Conservation (phyloP, 331 rosid species). For the Malus hybrid region DNA sequence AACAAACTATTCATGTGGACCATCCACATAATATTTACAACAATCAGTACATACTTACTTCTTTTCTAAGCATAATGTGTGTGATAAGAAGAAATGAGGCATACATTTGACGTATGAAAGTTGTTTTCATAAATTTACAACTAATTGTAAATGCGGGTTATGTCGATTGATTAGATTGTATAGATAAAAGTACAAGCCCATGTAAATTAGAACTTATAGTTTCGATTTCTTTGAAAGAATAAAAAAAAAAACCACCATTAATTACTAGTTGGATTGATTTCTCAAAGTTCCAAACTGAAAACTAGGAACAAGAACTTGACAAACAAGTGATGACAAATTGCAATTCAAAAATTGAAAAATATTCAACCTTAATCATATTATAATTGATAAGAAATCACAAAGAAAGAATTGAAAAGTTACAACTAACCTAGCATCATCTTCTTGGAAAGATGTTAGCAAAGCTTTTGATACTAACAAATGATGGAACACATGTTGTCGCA, state of each 20-base stretch:
- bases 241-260: neutral
- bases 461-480: slow-evolving; percentile 11
- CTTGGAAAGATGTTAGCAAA: slow-evolving; percentile 10
- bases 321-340: neutral
- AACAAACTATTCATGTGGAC: no score
- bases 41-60: no score
- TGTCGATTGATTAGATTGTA: no score
- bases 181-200: no score
- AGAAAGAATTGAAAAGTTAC: slow-evolving; percentile 3
- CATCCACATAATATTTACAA: no score
- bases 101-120: no score
- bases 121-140: no score
- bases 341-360: neutral
- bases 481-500: neutral
- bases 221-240: no score
- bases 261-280: neutral
- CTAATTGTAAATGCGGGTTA: no score
- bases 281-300: neutral
- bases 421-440: slow-evolving; percentile 5
- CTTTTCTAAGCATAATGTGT: no score
- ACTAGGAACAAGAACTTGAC: neutral
- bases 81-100: no score
- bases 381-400: neutral
- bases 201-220: no score
- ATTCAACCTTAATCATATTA: neutral